Conservation (phyloP, 768 basidiomycete genomes). For the Lentinula sp. region DNA sequence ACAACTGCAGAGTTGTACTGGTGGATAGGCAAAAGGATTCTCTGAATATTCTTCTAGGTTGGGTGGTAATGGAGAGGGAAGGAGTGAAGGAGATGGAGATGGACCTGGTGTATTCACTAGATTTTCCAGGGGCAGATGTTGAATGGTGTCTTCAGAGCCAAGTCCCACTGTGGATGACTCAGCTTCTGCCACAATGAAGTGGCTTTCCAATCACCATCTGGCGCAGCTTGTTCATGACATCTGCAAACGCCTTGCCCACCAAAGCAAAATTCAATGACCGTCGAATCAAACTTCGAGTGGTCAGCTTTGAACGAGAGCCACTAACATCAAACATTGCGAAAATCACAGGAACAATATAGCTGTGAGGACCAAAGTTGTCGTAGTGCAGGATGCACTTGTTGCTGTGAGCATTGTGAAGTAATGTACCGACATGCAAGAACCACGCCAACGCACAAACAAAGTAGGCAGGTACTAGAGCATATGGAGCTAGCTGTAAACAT, state of each 20-base stretch:
- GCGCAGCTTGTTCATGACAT: constrained; percentile 59
- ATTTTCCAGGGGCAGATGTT: constrained; percentile 50
- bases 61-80: constrained; percentile 26
- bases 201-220: constrained; percentile 53
- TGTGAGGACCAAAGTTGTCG: background rate
- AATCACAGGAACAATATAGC: background rate
- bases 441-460: constrained; percentile 81
- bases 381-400: no score
- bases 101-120: constrained; percentile 28
- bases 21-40: constrained; percentile 47
- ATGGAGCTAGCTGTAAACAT: constrained; percentile 43
- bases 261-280: constrained; percentile 70
- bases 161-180: constrained; percentile 22
- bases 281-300: constrained; percentile 61
- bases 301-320: constrained; percentile 43
- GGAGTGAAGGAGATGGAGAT: constrained; percentile 19
- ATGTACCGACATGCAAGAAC: constrained; percentile 81
- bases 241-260: constrained; percentile 70
- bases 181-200: constrained; percentile 48
- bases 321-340: constrained; percentile 13
- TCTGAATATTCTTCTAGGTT: constrained; percentile 19
- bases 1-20: background rate
- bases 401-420: background rate
- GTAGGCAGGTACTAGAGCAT: constrained; percentile 73
- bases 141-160: constrained; percentile 47